These are phyloP conservation scores for Penicillium alfredii DNA, from an alignment of 495 filamentous ascomycete species.

Conservation along the genomic window DNA sequence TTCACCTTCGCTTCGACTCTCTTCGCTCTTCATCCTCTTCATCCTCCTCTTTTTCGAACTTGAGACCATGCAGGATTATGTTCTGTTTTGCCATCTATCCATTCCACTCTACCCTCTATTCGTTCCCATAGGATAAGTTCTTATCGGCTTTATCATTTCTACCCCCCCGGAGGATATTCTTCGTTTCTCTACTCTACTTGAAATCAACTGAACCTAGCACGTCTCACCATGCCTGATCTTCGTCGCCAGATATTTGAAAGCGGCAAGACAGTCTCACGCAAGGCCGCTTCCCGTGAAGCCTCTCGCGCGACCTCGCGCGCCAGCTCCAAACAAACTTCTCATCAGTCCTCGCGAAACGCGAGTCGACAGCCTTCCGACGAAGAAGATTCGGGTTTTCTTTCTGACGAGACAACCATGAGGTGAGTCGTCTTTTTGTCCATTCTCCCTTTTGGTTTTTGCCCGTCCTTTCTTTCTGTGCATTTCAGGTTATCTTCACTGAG, in stretches of 20 bases:
- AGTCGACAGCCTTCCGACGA: conserved; percentile 69
- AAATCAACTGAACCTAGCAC: conserved; percentile 8
- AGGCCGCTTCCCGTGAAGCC: conserved; percentile 68
- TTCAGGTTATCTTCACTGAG: conserved; percentile 10
- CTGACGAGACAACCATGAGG: conserved; percentile 67
- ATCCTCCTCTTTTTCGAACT: conserved; percentile 1
- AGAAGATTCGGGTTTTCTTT: conserved; percentile 60
- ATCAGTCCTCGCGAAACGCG: conserved; percentile 49
- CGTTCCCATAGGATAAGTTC: conserved; percentile 26
- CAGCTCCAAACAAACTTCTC: conserved; percentile 57
- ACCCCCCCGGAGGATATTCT: conserved; percentile 1
- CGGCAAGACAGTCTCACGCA: conserved; percentile 88
- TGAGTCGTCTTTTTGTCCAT: conserved; percentile 26
- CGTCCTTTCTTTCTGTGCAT: conserved; percentile 12
- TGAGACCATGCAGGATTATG: conserved; percentile 5
- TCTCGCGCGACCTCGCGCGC: conserved; percentile 59
- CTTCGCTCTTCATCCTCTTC: no score
- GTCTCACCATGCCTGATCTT: conserved; percentile 47
- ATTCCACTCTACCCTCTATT: conserved; percentile 18
- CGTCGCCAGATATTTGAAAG: conserved; percentile 75
- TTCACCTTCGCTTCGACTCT: not conserved
- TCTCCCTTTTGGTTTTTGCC: conserved; percentile 5
- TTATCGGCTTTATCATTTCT: conserved; percentile 4
- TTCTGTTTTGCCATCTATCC: conserved; percentile 4
- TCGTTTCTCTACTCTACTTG: conserved; percentile 6